Percentiles rank a stretch among this genome's conserved stretches.
Evolutionary conservation across 2,329 filamentous ascomycete species (phyloP).

Genomic region (Amylocarpus encephaloides): DNA sequence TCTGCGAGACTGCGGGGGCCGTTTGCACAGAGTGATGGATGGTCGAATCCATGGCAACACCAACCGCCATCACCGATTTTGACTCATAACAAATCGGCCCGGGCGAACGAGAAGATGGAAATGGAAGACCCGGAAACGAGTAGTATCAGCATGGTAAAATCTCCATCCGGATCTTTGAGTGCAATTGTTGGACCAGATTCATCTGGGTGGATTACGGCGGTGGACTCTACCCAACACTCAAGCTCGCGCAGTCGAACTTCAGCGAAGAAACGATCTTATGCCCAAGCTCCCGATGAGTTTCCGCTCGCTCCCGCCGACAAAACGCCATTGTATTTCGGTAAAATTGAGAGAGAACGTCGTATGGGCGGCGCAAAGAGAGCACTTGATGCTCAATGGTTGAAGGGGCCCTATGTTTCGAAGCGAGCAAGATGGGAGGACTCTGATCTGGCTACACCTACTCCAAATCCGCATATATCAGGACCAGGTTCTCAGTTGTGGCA

Average conservation of each 20-base stretch:
- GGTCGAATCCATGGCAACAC: conserved; percentile 48
- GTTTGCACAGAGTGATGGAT: conserved; percentile 45
- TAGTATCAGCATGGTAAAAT: not conserved
- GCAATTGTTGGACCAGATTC: too few relatives aligned
- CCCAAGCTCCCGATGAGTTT: too few relatives aligned
- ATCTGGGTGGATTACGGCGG: too few relatives aligned
- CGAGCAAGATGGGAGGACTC: conserved; percentile 26
- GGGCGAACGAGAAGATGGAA: not conserved
- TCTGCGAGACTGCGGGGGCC: conserved; percentile 58
- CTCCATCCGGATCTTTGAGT: too few relatives aligned
- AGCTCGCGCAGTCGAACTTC: too few relatives aligned
- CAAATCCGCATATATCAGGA: conserved; percentile 9
- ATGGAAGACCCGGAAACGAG: not conserved
- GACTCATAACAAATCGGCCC: too few relatives aligned
- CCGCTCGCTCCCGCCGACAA: not conserved
- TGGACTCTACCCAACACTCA: too few relatives aligned
- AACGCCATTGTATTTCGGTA: not conserved
- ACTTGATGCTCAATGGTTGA: conserved; percentile 24
- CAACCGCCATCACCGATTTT: conserved; percentile 9
- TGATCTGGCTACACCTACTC: conserved; percentile 26
- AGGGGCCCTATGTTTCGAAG: conserved; percentile 28
- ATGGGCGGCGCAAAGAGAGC: conserved; percentile 15
- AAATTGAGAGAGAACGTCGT: not conserved
- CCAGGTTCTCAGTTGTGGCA: conserved; percentile 6
- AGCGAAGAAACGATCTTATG: too few relatives aligned